Percentiles rank a stretch among this genome's conserved stretches.
Conservation (phyloP, 305 asterid genomes). For the Fraxinus floribunda region DNA sequence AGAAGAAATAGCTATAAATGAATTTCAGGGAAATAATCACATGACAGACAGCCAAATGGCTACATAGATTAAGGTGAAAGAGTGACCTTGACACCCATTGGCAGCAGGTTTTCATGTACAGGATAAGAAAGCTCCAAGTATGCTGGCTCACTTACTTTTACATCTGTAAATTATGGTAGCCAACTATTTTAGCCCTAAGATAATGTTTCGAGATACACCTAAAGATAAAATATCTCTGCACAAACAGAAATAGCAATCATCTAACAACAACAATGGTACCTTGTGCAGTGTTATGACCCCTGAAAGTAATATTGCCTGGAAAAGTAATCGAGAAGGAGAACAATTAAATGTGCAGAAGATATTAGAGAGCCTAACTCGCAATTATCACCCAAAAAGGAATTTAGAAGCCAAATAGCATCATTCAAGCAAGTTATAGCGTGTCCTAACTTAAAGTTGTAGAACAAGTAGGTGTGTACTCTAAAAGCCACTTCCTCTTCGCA, state of each 20-base stretch:
- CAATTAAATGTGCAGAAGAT: slow-evolving; percentile 13
- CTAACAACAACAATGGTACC: slow-evolving; percentile 34
- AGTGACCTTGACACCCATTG: slow-evolving; percentile 49
- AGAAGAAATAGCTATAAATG: not conserved
- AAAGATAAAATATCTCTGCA: not conserved
- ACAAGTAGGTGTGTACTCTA: not conserved
- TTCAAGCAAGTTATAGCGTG: not conserved
- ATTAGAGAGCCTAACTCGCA: slow-evolving; percentile 8
- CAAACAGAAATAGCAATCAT: slow-evolving; percentile 1
- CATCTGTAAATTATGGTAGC: slow-evolving; percentile 34
- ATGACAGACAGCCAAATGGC: slow-evolving; percentile 1
- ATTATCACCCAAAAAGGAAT: slow-evolving; percentile 2
- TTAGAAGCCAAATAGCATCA: not conserved
- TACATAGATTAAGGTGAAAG: slow-evolving; percentile 16
- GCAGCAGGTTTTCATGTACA: slow-evolving; percentile 57
- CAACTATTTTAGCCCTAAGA: not conserved
- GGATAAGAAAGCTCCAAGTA: slow-evolving; percentile 62
- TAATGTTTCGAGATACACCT: not conserved
- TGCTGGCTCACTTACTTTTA: slow-evolving; percentile 52
- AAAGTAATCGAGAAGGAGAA: slow-evolving; percentile 1
- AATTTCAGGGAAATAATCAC: not conserved
- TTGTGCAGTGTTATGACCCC: slow-evolving; percentile 45
- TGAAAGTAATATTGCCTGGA: slow-evolving; percentile 63
- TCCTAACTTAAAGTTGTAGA: not conserved
- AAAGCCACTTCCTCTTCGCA: not conserved